Evolutionary conservation across 345 rosid genomes (phyloP), one percentile per base, ranked within the genome.

Genomic region (Salix brachista): DNA sequence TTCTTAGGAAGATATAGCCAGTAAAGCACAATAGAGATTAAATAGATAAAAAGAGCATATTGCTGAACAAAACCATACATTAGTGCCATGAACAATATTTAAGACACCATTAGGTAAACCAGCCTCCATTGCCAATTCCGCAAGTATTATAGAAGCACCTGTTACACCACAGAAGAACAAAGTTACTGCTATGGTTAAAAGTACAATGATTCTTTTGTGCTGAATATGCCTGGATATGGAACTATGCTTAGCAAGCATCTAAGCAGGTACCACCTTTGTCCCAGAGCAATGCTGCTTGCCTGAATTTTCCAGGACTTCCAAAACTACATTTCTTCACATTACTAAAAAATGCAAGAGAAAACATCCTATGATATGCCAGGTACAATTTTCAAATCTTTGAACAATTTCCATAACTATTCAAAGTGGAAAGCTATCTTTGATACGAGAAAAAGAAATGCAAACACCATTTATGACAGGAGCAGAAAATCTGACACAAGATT

Each of bases 111-210:
- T 23, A 25, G 97, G 99, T 86, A 95, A 85, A 80, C 98, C 99
- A 72, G 99, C 98, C 85, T 95, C 97, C 91, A 89, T 91, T 64
- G 98, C 97, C 75, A 95, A 83, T 78, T 95, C 98, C 0, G 99
- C 98, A 81, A 95, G 96, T 70, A 91, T 83, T 28, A 91, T 80
- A 56, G 99, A 93, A 73, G 96, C 99, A 84, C 99, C 99, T 95
- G 86, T 74, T 77, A 75, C 77, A 73, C 64, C 37, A 76, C 50
- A 60, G 25, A n/a, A 76, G n/a, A 30, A 71, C 66, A 34, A 19
- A 6, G 18, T 62, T 62, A 12, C 36, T n/a, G 66, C 0, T 52
- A 52, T 3, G 19, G 3, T 18, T 52, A 52, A 19, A 52, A 52
- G 58, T 52, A 52, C 0, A 8, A 19, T 2, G 58, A 52, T 52